Conservation (phyloP, 805 yeast species). For the Grigorovia transvaalensis region DNA sequence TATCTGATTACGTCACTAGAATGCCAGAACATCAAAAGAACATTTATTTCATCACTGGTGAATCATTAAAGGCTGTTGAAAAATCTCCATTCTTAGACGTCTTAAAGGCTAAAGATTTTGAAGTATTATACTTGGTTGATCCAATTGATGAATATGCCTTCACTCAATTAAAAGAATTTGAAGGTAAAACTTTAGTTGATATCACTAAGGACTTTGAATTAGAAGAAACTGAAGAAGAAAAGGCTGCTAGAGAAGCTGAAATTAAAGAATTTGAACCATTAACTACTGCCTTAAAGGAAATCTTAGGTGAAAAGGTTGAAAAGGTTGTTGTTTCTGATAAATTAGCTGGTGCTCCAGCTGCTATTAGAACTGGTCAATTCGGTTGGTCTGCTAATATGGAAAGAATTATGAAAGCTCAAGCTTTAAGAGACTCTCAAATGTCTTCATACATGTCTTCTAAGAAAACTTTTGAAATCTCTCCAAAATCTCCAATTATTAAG, state of each 20-base stretch:
- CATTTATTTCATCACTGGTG: conserved; percentile 99
- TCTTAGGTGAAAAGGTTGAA: conserved; percentile 97
- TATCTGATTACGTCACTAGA: conserved; percentile 95
- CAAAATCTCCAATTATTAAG: conserved; percentile 88
- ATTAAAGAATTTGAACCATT: conserved; percentile 84
- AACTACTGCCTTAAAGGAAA: conserved; percentile 91
- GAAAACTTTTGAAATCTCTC: conserved; percentile 98
- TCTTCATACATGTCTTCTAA: conserved; percentile 99
- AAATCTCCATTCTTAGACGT: conserved; percentile 99
- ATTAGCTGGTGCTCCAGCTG: conserved; percentile 98
- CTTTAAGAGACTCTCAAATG: conserved; percentile 97
- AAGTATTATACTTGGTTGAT: conserved; percentile 94
- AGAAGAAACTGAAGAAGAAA: conserved; percentile 98
- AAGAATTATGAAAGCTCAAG: conserved; percentile 99
- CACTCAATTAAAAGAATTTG: conserved; percentile 98
- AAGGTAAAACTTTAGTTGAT: conserved; percentile 97
- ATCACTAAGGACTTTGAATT: conserved; percentile 98
- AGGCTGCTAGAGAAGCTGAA: conserved; percentile 87
- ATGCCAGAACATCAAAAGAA: conserved; percentile 99
- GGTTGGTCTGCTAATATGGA: conserved; percentile 99
- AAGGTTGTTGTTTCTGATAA: conserved; percentile 97
- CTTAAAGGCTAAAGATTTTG: conserved; percentile 95
- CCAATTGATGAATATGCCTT: conserved; percentile 99
- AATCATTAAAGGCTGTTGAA: conserved; percentile 93
- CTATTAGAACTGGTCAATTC: conserved; percentile 98